Base-by-base conservation (phyloP, 768 basidiomycete genomes). In the Pisolithus sp. region DNA sequence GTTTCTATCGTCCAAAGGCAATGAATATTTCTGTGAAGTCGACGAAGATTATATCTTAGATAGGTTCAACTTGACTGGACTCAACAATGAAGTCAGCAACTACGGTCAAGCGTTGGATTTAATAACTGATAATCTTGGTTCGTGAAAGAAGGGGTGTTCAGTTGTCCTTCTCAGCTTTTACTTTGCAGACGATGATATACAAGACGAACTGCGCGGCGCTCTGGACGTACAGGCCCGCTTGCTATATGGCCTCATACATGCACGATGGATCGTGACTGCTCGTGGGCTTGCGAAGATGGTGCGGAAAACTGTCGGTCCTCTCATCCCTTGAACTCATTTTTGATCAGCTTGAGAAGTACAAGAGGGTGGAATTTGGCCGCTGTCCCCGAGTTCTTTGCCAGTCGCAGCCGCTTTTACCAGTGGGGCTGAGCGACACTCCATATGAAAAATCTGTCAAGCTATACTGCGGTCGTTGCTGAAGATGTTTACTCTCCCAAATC, bases 11-110 rank as follows among this genome's bases (percentile, higher is more conserved):
- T 93, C 92, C 18, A 96, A 96, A 67, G 94, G 96, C 52, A 98
- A 99, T 67, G 96, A 99, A 73, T 99, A 99, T 74, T 98, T 97
- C 63, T 96, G 95, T 69, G 94, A 98, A 75, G 93, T 98, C 55
- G 96, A 97, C 66, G 96, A 98, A 64, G 95, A 98, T 70, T 98
- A 97, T 68, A 97, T 99, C 62, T 78, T 96, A 51, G 95, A 98
- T 72, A 82, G 94, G 48, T 97, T 99, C 80, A 98, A 99, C 71
- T 76, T 99, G 51, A 99, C 96, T 2, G 95, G 96, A 4, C 78
- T 98, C 48, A 96, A 97, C 71, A 89, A 88, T 58, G 96, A 98
- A 68, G 92, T 97, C 6, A 80, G 92, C 54, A 93, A 96, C 70
- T 99, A 99, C 62, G 71, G 86, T 0, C 87, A 95, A 61, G 96